Base-by-base conservation (phyloP, 306 rosid species). In the Rosa lucieae region DNA sequence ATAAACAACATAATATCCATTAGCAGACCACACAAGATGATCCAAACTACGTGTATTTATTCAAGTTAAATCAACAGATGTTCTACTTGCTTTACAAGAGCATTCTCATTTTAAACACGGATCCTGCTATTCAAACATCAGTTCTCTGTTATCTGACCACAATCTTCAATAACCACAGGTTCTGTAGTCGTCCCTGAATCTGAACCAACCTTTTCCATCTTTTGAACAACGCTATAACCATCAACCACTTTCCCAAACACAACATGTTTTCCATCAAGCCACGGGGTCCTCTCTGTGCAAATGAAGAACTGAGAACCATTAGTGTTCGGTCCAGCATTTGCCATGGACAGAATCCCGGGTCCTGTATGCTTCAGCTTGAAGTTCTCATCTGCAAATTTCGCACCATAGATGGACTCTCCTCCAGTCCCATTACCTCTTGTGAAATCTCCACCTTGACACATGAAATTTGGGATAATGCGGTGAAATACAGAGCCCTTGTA, bases 391-490 rank as follows among this genome's bases (percentile, higher is more conserved):
- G 75, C 71, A 74, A 94, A 94, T 58, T 89, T 91, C 0, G 53
- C 3, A 5, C 97, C 98, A 9, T 92, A 94, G 26, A 92, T 94
- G 1, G 98, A 92, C 78, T 92, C 98, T 37, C 98, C 98, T 59
- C 97, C 97, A 0, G 96, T 92, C 11, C 98, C 97, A 82, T 90
- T 89, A 6, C 97, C 96, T 66, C 43, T 87, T 0, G 96, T 92
- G 86, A 92, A 92, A 85, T 94, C 96, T 23, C 97, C 98, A 39
- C 97, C 96, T 14, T 94, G 98, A 68, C 96, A 92, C 98, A 94
- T 92, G 79, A 94, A 90, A 0, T 44, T 53, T 0, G 98, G 98
- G 73, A 94, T 92, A 63, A 94, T 88, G 2, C 97, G 90, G 85
- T 92, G 98, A 59, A 94, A 92, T 7, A n/a, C 0, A 0, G 97